Conservation (phyloP, 1,284 basidiomycete genomes). For the Cutaneotrichosporon spelunceum region DNA sequence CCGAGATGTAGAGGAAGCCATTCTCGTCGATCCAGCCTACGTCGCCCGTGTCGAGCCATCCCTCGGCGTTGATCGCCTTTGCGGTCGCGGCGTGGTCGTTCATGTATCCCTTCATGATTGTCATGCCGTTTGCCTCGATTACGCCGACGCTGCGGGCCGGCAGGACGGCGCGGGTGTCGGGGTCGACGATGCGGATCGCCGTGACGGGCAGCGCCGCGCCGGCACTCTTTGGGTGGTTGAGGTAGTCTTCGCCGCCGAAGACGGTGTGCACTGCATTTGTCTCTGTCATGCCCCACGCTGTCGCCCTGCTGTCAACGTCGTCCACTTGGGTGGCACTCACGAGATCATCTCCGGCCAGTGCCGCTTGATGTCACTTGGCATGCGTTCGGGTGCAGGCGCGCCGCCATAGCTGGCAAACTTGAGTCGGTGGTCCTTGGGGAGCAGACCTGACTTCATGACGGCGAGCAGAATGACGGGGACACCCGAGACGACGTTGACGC, state of each 20-base stretch:
- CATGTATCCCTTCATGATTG: conserved; percentile 41
- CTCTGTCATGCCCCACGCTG: conserved; percentile 49
- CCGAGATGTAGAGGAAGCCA: conserved; percentile 42
- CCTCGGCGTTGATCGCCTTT: conserved; percentile 29
- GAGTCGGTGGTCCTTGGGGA: conserved; percentile 30
- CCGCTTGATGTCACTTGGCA: conserved; percentile 35
- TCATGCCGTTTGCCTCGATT: conserved; percentile 37
- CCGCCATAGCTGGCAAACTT: conserved; percentile 46
- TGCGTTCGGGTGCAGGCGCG: conserved; percentile 38
- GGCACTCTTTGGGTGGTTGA: conserved; percentile 21
- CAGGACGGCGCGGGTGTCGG: conserved; percentile 27
- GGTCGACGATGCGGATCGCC: conserved; percentile 38
- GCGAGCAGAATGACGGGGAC: conserved; percentile 44
- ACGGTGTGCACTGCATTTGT: conserved; percentile 44
- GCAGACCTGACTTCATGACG: conserved; percentile 34
- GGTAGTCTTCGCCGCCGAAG: conserved; percentile 40
- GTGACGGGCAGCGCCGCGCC: conserved; percentile 31
- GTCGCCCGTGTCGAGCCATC: conserved; percentile 49
- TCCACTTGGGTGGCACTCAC: conserved; percentile 37
- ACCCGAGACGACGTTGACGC: conserved; percentile 39
- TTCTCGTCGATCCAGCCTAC: conserved; percentile 36
- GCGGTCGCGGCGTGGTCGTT: conserved; percentile 16
- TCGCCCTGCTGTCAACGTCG: conserved; percentile 25
- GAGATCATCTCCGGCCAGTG: conserved; percentile 34
- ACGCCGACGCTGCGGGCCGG: conserved; percentile 30